Evolutionary conservation across 495 filamentous ascomycete species (phyloP), one percentile per base, ranked within the genome.

Genomic region (Ramalina peruviana): DNA sequence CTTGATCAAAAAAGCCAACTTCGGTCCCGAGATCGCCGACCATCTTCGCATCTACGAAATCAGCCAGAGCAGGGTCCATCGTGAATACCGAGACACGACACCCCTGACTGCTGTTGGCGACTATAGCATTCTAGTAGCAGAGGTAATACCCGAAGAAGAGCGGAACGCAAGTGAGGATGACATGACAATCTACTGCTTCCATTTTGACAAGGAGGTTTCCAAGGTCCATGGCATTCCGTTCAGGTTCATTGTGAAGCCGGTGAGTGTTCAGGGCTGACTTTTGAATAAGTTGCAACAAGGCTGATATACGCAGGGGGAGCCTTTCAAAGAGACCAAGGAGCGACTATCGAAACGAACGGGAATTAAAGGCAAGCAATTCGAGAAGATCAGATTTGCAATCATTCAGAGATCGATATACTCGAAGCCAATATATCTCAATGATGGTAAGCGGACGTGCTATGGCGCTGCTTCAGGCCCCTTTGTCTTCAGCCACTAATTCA

Each of bases 311-410:
- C 51, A 92, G 82, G 85, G 81, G 33, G 92, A 98, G 61, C 65
- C 72, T 36, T 99, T 97, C 68, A 78, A 81, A 37, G 83, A 97
- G 27, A 96, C 92, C 45, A 94, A 88, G 68, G 81, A 89, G 58
- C 80, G 92, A 20, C 72, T 99, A 3, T 86, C 87, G 57, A 86
- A 85, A 61, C 77, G 92, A 43, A 94, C 85, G 3, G 88, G 88
- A 12, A 80, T 99, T 63, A 97, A 95, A 68, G 92, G 92, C 54
- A 97, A 97, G 71, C 86, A 86, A 49, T 92, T 97, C 54, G 92
- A 99, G 65, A 99, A 96, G 72, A 88, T 97, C 63, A 95, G 89
- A 66, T 96, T 99, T 70, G 86, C 88, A 5, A 67, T 95, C 40
- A 73, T 96, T 6, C 76, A 78, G 52, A 75, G 83, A 48, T 64